Evolutionary conservation across 306 rosid genomes (phyloP), one percentile per base, ranked within the genome.

Genomic region (Prunus padus): DNA sequence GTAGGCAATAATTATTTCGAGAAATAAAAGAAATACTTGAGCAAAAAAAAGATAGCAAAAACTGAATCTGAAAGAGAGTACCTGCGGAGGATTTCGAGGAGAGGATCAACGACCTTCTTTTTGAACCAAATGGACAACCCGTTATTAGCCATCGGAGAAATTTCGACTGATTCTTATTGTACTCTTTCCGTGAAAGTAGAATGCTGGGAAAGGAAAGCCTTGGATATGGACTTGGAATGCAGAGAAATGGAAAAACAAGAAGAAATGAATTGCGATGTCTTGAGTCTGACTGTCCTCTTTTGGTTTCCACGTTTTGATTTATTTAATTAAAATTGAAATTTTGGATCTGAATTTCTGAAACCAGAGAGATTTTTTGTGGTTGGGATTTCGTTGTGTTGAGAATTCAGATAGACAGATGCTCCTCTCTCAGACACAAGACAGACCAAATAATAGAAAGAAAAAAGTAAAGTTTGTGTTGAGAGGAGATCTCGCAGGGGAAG

Each of bases 71-170:
- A 30, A 71, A 69, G 15, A 37, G 65, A 59, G 31, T 49, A 93
- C 98, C 93, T 88, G 69, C 87, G 93, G 63, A 93, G 83, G 76
- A 93, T 91, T 71, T 82, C 67, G 63, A 83, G 61, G 63, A 93
- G 88, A 56, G 98, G 98, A 80, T 89, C 92, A 20, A 77, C 86
- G 77, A 93, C 42, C 82, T 89, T 93, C 55, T 46, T 82, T 28
- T 84, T 85, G 66, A 93, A 75, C 98, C 98, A 93, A 78, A 64
- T 47, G 51, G 82, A 14, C 68, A 75, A n/a, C 61, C 78, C 83
- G 31, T 49, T 20, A 45, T 11, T 52, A 10, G 81, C 82, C 82
- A 25, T 81, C 47, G 3, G 9, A 22, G 7, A 50, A 51, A 49
- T 31, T 71, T 22, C 16, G 7, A 33, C 51, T 5, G 6, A 11